Percentiles rank a stretch among this genome's conserved stretches.
Evolutionary conservation across 108 stramenopile genomes (phyloP).

Genomic region (Nitzschia inconspicua): DNA sequence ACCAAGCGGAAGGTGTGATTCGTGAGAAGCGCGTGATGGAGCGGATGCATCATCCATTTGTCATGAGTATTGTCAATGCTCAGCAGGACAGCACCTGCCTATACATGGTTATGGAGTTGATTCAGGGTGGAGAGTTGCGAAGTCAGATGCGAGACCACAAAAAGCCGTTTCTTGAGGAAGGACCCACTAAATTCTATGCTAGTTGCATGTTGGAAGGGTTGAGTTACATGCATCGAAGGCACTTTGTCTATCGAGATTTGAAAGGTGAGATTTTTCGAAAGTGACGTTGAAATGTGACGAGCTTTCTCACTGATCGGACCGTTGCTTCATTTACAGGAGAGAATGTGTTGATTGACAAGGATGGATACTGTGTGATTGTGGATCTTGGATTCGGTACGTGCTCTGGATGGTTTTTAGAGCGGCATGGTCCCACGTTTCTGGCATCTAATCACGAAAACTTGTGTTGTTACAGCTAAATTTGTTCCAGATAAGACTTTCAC

Average conservation of each 20-base stretch:
- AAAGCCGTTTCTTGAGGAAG: slow-evolving; percentile 32
- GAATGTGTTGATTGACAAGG: slow-evolving; percentile 84
- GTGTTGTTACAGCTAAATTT: slow-evolving; percentile 29
- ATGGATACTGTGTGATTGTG: slow-evolving; percentile 90
- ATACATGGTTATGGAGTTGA: slow-evolving; percentile 55
- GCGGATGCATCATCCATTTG: slow-evolving; percentile 86
- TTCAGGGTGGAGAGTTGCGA: slow-evolving; percentile 78
- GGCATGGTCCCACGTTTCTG: no score
- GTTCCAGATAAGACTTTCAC: slow-evolving; percentile 88
- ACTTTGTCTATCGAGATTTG: slow-evolving; percentile 80
- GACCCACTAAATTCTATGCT: slow-evolving; percentile 59
- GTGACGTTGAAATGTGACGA: not conserved
- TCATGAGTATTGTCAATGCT: slow-evolving; percentile 82
- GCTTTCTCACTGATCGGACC: slow-evolving; percentile 20
- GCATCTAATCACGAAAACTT: not conserved
- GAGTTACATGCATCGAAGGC: slow-evolving; percentile 72
- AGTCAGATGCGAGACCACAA: slow-evolving; percentile 27
- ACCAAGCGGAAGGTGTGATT: slow-evolving; percentile 77
- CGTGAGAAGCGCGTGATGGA: slow-evolving; percentile 85
- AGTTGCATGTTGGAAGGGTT: slow-evolving; percentile 67
- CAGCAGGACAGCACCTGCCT: slow-evolving; percentile 66
- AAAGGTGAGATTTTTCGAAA: no score
- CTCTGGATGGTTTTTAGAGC: no score
- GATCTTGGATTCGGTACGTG: slow-evolving; percentile 76
- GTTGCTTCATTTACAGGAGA: no score